Conservation (phyloP, 192 early-diverging fungal species). For the Bifiguratus adelaidae region DNA sequence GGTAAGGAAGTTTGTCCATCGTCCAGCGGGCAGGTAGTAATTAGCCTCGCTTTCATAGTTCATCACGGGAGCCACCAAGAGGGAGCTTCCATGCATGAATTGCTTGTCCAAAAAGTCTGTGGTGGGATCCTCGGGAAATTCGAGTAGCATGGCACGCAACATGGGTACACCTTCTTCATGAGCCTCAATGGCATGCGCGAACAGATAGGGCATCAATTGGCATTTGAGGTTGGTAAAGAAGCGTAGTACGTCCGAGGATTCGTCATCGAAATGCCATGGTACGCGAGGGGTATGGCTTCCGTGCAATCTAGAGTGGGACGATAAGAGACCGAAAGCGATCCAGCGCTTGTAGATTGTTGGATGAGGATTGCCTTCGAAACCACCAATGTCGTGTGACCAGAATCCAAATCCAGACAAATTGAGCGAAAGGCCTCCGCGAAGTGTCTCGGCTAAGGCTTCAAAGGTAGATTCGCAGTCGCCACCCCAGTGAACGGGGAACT, state of each 20-base stretch:
- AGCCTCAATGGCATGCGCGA: too few species aligned
- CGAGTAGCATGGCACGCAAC: too few species aligned
- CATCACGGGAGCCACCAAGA: too few species aligned
- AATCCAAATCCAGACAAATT: constrained; percentile 3
- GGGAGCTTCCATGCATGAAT: too few species aligned
- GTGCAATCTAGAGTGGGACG: constrained; percentile 3
- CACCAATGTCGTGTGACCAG: constrained; percentile 5
- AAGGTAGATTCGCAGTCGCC: constrained; percentile 5
- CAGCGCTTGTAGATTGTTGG: constrained; percentile 3
- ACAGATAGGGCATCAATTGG: constrained; percentile 1
- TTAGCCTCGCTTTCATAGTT: too few species aligned
- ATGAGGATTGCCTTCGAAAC: constrained; percentile 3
- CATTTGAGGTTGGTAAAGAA: constrained; percentile 1
- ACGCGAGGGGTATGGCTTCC: constrained; percentile 2
- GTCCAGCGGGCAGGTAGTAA: too few species aligned
- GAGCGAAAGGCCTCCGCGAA: constrained; percentile 3
- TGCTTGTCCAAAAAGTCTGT: too few species aligned
- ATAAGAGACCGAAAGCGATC: constrained; percentile 3
- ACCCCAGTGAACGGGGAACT: constrained; percentile 10
- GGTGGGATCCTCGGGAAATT: too few species aligned
- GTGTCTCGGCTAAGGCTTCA: constrained; percentile 1
- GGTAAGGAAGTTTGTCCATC: too few species aligned
- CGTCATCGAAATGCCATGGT: constrained; percentile 3
- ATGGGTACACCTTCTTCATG: too few species aligned
- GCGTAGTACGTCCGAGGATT: neutral